Evolutionary conservation across 139 green algal genomes (phyloP), one percentile per base, ranked within the genome.

Genomic region (Ostreobium quekettii): DNA sequence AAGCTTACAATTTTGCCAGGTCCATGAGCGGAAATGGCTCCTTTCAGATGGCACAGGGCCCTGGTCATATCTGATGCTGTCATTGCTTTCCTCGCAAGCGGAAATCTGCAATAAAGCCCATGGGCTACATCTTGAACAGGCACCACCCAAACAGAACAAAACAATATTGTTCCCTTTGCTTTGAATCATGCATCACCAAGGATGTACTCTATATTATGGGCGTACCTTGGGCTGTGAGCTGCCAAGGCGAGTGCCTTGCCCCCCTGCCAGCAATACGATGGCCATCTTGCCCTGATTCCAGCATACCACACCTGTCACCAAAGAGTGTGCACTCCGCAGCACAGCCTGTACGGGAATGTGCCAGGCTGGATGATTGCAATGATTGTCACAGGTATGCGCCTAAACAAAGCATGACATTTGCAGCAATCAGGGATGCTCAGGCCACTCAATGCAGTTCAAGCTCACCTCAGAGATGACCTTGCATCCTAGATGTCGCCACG

Each of bases 241-340:
- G 33, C 93, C 93, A 59, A 98, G 76, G 2, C 93, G 85, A 15
- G 92, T 97, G 66, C 93, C 93, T 74, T 98, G 92, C 2, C 91
- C 88, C 30, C 92, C 92, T 5, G 92, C 89, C 62, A 97, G 77
- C 60, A 97, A 66, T 53, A 97, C 62, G 32, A 95, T 82, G 0
- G 72, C 92, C 26, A 86, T 70, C 63, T 89, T 87, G 37, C 87
- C 86, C 74, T 90, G 76, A 6, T 57, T 6, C 32, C 42, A 30
- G 30, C 19, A 30, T 1, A 2, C 47, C 29, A 31, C 33, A 65
- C 4, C 6, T 36, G 26, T n/a, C 64, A 6, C 11, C 24, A 22
- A 7, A 26, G 31, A 59, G 5, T n/a, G 2, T 11, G 1, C 28
- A 42, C 28, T 69, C 62, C 62, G 11, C 19, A 49, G 28, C 56